Conservation (phyloP, 2,329 filamentous ascomycete genomes). For the Cytospora leucostoma region DNA sequence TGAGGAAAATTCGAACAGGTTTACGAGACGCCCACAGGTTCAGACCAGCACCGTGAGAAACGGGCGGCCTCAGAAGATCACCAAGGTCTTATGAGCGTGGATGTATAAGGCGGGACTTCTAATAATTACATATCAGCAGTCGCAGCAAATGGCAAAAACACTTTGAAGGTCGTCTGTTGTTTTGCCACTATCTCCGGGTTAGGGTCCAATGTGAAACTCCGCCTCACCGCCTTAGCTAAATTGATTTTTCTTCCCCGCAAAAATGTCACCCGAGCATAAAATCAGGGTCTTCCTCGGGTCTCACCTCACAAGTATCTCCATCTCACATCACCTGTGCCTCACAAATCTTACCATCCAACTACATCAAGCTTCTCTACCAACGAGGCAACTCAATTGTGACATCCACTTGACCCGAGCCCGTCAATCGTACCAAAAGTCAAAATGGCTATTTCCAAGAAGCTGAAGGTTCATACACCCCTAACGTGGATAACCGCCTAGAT, state of each 20-base stretch:
- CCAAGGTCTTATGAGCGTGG: too few relatives aligned
- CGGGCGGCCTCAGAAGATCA: too few relatives aligned
- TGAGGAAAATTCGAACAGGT: neutral
- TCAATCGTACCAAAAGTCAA: neutral
- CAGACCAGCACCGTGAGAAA: too few relatives aligned
- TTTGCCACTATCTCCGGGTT: neutral
- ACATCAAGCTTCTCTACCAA: neutral
- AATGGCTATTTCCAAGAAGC: constrained; percentile 38
- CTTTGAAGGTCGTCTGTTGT: too few relatives aligned
- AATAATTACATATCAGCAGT: too few relatives aligned
- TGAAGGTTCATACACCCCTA: constrained; percentile 19
- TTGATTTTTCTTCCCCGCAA: neutral
- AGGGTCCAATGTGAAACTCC: neutral
- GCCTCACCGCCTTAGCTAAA: constrained; percentile 7
- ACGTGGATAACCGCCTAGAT: neutral
- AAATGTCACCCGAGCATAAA: constrained; percentile 2
- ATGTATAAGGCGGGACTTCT: too few relatives aligned
- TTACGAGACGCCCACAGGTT: too few relatives aligned
- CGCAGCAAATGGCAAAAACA: too few relatives aligned
- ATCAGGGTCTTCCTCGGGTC: neutral
- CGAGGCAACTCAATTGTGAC: neutral
- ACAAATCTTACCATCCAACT: neutral
- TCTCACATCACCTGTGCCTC: neutral
- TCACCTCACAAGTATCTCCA: neutral
- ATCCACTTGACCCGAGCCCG: neutral